Percentiles rank a stretch among this genome's conserved stretches.
phyloP scores from a whole-genome alignment of 2,329 filamentous ascomycete species.

The Nigrograna mackinnonii region DNA sequence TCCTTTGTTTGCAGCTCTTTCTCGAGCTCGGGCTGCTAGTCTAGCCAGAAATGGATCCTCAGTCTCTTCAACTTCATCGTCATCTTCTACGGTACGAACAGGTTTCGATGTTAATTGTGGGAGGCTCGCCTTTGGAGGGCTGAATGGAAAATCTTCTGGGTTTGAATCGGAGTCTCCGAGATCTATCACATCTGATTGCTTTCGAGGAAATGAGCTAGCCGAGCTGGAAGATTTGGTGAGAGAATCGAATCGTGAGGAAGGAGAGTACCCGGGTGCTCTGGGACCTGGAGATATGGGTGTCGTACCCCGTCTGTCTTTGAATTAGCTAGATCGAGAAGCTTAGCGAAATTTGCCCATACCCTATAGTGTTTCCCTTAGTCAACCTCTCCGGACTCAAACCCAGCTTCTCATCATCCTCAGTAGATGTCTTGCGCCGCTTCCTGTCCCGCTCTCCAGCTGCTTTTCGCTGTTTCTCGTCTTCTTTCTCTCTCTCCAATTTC shows the following conservation, averaged over 20 bases:
- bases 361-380: conserved; percentile 14
- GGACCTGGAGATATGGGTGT: conserved; percentile 25
- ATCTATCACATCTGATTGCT: conserved; percentile 23
- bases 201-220: conserved; percentile 6
- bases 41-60: conserved; percentile 30
- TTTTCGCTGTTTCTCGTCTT: conserved; percentile 35
- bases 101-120: conserved; percentile 6
- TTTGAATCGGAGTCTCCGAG: conserved; percentile 27
- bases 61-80: conserved; percentile 35
- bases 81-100: conserved; percentile 14
- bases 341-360: conserved; percentile 14
- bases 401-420: conserved; percentile 2
- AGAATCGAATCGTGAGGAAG: conserved; percentile 32
- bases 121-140: conserved; percentile 9
- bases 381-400: conserved; percentile 12
- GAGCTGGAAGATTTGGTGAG: conserved; percentile 19
- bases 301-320: conserved; percentile 21
- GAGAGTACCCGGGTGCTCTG: conserved; percentile 18
- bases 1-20: conserved; percentile 22
- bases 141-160: conserved; percentile 11
- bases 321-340: neutral
- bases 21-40: conserved; percentile 27
- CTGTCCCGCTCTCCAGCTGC: conserved; percentile 20
- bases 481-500: conserved; percentile 23
- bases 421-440: conserved; percentile 26